A percentile compares a stretch with the other conserved stretches of the same genome.
Conservation (phyloP, 2,329 filamentous ascomycete species). For the Arthroderma sp. region DNA sequence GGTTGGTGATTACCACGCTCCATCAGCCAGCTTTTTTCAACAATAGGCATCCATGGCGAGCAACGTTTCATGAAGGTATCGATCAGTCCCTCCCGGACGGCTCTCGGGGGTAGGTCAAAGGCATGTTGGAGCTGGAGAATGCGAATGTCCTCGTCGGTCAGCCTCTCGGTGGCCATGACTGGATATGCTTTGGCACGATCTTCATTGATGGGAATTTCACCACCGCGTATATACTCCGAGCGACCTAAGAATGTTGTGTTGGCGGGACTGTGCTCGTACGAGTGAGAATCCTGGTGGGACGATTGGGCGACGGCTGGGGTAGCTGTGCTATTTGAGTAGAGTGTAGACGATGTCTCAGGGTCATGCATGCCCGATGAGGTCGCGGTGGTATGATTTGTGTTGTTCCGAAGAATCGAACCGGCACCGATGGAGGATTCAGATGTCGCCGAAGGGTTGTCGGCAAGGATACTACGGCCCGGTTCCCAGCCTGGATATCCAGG, state of each 20-base stretch:
- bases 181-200: conserved; percentile 16
- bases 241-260: conserved; percentile 18
- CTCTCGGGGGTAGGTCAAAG: conserved; percentile 18
- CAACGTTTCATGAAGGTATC: conserved; percentile 21
- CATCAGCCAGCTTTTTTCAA: conserved; percentile 20
- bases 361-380: conserved; percentile 6
- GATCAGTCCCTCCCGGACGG: conserved; percentile 18
- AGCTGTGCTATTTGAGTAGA: conserved; percentile 5
- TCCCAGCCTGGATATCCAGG: conserved; percentile 6
- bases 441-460: conserved; percentile 5
- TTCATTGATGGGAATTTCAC: conserved; percentile 16
- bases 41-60: conserved; percentile 22
- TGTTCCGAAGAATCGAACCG: conserved; percentile 4
- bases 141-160: conserved; percentile 17
- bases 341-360: not conserved
- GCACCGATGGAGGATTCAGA: conserved; percentile 8
- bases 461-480: conserved; percentile 5
- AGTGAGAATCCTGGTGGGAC: conserved; percentile 8
- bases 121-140: conserved; percentile 16
- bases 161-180: conserved; percentile 13
- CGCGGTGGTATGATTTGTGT: conserved; percentile 4
- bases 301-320: conserved; percentile 1
- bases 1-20: conserved; percentile 15
- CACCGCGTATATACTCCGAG: conserved; percentile 19
- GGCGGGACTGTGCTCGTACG: conserved; percentile 12